Evolutionary conservation across 1,139 yeast genomes (phyloP).

Genomic region (Suhomyces maxii): DNA sequence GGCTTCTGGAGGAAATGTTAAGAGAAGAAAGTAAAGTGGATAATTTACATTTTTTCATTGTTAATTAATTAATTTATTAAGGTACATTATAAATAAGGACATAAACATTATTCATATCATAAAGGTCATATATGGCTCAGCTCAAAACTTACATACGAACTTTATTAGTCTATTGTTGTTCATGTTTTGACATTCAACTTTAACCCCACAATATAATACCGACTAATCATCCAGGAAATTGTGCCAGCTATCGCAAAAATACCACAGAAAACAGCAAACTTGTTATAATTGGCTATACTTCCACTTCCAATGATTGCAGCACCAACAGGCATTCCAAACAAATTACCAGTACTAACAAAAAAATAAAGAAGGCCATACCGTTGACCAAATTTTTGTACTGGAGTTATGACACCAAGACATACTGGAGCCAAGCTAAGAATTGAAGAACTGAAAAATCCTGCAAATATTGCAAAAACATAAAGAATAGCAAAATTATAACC

Average conservation of each 20-base stretch:
- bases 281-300: constrained; percentile 27
- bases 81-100: not conserved
- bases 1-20: constrained; percentile 5
- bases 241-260: constrained; percentile 30
- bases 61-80: not conserved
- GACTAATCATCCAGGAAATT: constrained; percentile 32
- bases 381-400: constrained; percentile 40
- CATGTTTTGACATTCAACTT: constrained; percentile 33
- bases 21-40: constrained; percentile 7
- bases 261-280: constrained; percentile 40
- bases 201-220: constrained; percentile 35
- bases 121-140: too few species aligned
- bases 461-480: constrained; percentile 38
- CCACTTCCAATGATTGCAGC: constrained; percentile 43
- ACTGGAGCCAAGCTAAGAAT: constrained; percentile 41
- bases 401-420: constrained; percentile 42
- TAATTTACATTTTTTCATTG: not conserved
- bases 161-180: not conserved
- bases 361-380: constrained; percentile 42
- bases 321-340: constrained; percentile 46
- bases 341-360: constrained; percentile 40
- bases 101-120: not conserved
- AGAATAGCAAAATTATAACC: constrained; percentile 32
- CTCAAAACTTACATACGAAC: too few species aligned
- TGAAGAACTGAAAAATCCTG: constrained; percentile 31